Conservation (phyloP, 306 rosid genomes). For the Begonia loranthoides region DNA sequence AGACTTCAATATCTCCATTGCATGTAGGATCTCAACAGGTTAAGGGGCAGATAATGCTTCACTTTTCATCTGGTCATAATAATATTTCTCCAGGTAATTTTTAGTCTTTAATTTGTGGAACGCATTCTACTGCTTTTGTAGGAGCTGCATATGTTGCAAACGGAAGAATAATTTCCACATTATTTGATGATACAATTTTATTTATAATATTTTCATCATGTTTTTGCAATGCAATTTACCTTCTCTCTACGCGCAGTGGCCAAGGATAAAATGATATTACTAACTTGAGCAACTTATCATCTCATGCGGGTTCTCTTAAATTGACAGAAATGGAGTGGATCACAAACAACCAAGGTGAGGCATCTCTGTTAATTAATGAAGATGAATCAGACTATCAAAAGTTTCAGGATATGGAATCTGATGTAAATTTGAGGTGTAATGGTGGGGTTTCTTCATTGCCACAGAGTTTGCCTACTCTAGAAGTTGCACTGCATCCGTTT, state of each 20-base stretch:
- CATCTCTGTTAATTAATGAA: slow-evolving; percentile 31
- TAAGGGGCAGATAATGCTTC: slow-evolving; percentile 42
- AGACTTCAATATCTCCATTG: slow-evolving; percentile 13
- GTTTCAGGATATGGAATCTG: slow-evolving; percentile 30
- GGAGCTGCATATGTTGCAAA: slow-evolving; percentile 7
- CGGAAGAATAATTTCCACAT: background rate
- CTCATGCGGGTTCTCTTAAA: slow-evolving; percentile 84
- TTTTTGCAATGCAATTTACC: slow-evolving; percentile 27
- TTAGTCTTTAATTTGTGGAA: slow-evolving; percentile 8
- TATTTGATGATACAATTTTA: slow-evolving; percentile 12
- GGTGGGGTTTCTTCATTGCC: slow-evolving; percentile 46
- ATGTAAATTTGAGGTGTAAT: slow-evolving; percentile 31
- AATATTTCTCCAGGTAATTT: slow-evolving; percentile 40
- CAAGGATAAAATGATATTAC: slow-evolving; percentile 65
- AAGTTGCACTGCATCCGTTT: slow-evolving; percentile 66
- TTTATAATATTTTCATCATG: slow-evolving; percentile 18
- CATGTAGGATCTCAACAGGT: slow-evolving; percentile 26
- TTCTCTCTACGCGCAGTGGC: slow-evolving; percentile 69
- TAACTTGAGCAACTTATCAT: slow-evolving; percentile 68
- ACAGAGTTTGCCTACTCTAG: slow-evolving; percentile 37
- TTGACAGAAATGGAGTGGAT: slow-evolving; percentile 92
- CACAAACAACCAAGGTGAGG: slow-evolving; percentile 39
- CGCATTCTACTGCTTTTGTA: slow-evolving; percentile 2
- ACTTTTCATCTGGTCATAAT: slow-evolving; percentile 26
- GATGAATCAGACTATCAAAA: slow-evolving; percentile 42